Base-by-base conservation (phyloP, 208 protist genomes). In the Leishmania aethiopica region DNA sequence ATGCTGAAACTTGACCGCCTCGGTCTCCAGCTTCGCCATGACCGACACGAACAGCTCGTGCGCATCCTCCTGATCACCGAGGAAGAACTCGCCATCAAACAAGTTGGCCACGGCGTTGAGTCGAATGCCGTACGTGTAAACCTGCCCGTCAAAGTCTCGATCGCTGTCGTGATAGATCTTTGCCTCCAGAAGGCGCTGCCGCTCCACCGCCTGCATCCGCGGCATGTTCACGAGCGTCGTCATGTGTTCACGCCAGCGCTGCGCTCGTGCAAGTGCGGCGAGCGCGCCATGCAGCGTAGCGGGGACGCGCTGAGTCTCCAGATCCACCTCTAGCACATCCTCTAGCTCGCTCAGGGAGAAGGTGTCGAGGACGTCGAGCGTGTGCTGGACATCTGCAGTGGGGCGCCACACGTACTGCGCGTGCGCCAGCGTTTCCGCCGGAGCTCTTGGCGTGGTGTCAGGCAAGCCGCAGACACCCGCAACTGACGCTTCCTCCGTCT, bases 11-110 rank as follows among this genome's bases (percentile, higher is more conserved):
- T 64, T 66, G 59, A 91, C 84, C 42, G 90, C 90, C 88, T 97
- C 94, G 78, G 83, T 78, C 85, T 95, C 91, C 35, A 97, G 85
- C 79, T 87, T 90, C 19, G 84, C 84, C 40, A 96, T 82, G 42
- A 97, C 42, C 17, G 84, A 75, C 8, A 96, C 82, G 70, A 95
- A 91, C 47, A 97, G 88, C 81, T 97, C 94, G 70, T 97, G 94
- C 5, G 94, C 94, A 76, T 97, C 94, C 81, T 97, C 90, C 80
- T 97, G 94, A 37, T 91, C 84, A 0, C 94, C 92, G 11, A 84
- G 82, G 70, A 97, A 96, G 70, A 97, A 97, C 19, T 88, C 83
- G 0, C 77, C 83, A 7, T 78, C 49, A 55, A 91, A 89, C 74
- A 92, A 79, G n/a, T 25, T 13, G 8, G 82, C 88, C n/a, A 95